A percentile compares a stretch with the other conserved stretches of the same genome.
Evolutionary conservation across 2,329 filamentous ascomycete species (phyloP).

Genomic region (Exserohilum turcica): DNA sequence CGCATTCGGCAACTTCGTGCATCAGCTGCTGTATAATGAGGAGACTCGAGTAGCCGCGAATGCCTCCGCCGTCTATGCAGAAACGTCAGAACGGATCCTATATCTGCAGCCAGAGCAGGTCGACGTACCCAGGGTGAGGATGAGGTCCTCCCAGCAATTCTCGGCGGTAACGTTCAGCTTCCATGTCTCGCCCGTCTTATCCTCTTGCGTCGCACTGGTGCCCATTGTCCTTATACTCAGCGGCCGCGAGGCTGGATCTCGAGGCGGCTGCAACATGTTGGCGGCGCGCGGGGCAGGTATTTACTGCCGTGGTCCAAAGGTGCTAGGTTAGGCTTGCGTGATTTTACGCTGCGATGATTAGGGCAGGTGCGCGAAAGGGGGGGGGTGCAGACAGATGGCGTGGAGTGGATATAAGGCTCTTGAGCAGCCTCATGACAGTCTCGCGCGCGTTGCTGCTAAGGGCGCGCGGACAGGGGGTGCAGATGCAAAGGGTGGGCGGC

Average conservation of each 20-base stretch:
- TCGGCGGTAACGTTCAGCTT: constrained; percentile 46
- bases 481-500: constrained; percentile 20
- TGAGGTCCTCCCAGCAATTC: constrained; percentile 56
- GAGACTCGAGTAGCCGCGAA: constrained; percentile 58
- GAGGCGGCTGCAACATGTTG: constrained; percentile 38
- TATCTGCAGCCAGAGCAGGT: background rate
- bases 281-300: constrained; percentile 21
- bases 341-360: constrained; percentile 12
- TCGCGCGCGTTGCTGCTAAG: constrained; percentile 14
- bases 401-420: constrained; percentile 33
- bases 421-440: constrained; percentile 33
- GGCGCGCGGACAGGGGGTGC: constrained; percentile 14
- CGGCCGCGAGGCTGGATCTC: constrained; percentile 36
- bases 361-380: constrained; percentile 8
- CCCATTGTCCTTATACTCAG: constrained; percentile 43
- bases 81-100: constrained; percentile 21
- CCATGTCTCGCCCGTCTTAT: constrained; percentile 54
- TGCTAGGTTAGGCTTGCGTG: constrained; percentile 6
- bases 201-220: constrained; percentile 42
- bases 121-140: constrained; percentile 51
- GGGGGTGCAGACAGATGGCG: constrained; percentile 24
- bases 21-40: constrained; percentile 56
- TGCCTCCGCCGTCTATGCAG: constrained; percentile 55
- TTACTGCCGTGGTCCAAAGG: constrained; percentile 13
- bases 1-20: constrained; percentile 54